These are phyloP conservation scores for Cylindrotheca closterium DNA, from an alignment of 108 stramenopile species.

Conservation along the genomic window DNA sequence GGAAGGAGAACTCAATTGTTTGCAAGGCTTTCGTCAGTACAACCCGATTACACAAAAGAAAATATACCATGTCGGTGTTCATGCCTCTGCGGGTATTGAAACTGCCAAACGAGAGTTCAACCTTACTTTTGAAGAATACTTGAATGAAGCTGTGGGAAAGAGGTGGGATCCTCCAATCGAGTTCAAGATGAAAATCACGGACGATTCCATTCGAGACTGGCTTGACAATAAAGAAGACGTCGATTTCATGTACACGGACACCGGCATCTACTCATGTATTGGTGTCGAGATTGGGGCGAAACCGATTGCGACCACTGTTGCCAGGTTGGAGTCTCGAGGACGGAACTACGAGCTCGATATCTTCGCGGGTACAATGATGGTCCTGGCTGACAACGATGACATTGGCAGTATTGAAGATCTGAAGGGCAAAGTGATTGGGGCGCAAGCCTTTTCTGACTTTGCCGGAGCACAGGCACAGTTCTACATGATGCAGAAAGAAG, in stretches of 20 bases:
- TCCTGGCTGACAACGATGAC: constrained; percentile 6
- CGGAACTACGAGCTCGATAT: constrained; percentile 25
- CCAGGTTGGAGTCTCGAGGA: constrained; percentile 17
- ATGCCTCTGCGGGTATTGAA: constrained; percentile 31
- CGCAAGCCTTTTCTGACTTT: constrained; percentile 24
- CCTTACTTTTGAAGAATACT: constrained; percentile 24
- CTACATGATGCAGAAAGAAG: constrained; percentile 23
- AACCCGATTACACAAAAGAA: constrained; percentile 4
- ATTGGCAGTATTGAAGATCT: constrained; percentile 27
- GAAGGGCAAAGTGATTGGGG: constrained; percentile 27
- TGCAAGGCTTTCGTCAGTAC: neutral
- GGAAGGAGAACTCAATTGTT: neutral
- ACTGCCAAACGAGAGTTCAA: constrained; percentile 22
- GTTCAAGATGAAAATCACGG: constrained; percentile 24
- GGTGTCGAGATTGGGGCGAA: constrained; percentile 31
- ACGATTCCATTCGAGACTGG: neutral
- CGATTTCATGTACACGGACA: constrained; percentile 39
- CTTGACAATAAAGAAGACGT: constrained; percentile 2
- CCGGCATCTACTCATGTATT: constrained; percentile 31
- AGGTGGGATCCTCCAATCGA: constrained; percentile 21
- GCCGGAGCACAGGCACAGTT: constrained; percentile 38
- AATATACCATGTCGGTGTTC: constrained; percentile 28
- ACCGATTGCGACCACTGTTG: constrained; percentile 26
- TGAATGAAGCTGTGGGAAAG: constrained; percentile 33
- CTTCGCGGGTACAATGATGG: constrained; percentile 32